Evolutionary conservation across 2,329 filamentous ascomycete species (phyloP).

Genomic region (Shiraia sp.): DNA sequence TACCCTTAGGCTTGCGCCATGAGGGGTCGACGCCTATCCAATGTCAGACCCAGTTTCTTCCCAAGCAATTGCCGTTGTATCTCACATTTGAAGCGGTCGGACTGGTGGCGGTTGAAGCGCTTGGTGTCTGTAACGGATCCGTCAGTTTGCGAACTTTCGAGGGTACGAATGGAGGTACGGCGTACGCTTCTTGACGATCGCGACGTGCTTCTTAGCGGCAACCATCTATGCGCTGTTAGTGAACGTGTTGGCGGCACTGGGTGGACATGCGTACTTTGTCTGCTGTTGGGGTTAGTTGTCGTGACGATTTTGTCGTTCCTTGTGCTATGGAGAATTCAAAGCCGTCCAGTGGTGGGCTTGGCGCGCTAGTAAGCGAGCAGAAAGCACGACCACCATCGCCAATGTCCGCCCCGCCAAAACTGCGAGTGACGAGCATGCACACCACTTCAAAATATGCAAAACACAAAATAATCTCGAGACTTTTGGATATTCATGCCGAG

Average conservation of each 20-base stretch:
- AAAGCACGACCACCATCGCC: too few relatives aligned
- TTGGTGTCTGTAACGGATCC: conserved; percentile 70
- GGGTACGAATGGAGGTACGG: conserved; percentile 42
- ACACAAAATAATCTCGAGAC: too few relatives aligned
- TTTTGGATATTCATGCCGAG: conserved; percentile 15
- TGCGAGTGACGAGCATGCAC: conserved; percentile 10
- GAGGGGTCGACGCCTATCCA: conserved; percentile 66
- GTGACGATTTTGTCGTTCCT: conserved; percentile 19
- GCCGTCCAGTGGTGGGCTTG: conserved; percentile 19
- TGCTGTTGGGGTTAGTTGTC: conserved; percentile 41
- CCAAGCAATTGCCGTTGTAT: conserved; percentile 12
- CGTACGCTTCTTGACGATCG: conserved; percentile 99
- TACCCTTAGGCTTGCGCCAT: conserved; percentile 99
- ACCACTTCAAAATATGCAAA: too few relatives aligned
- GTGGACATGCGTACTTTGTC: conserved; percentile 40
- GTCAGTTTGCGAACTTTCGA: conserved; percentile 41
- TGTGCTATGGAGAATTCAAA: conserved; percentile 14
- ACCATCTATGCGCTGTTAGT: conserved; percentile 71
- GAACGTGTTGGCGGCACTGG: conserved; percentile 7
- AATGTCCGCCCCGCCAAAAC: too few relatives aligned
- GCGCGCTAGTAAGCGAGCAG: conserved; percentile 33
- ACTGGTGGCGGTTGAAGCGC: conserved; percentile 97
- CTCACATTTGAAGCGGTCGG: conserved; percentile 87
- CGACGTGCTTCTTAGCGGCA: conserved; percentile 98
- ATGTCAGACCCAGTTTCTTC: conserved; percentile 29